Evolutionary conservation across 1,284 basidiomycete genomes (phyloP), one percentile per base, ranked within the genome.

Genomic region (Ustilago sp.): DNA sequence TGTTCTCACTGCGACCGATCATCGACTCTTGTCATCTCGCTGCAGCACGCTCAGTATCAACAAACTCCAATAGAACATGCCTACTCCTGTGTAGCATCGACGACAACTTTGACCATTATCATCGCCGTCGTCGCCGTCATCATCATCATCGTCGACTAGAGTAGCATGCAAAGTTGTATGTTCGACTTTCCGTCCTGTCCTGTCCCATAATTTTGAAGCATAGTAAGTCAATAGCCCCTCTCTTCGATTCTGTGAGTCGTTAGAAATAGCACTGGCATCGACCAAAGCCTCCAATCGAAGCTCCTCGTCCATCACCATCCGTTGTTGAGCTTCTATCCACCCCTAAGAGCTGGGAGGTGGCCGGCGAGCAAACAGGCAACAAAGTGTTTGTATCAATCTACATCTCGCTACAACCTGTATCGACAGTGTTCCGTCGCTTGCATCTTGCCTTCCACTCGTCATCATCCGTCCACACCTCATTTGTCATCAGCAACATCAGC

Each of bases 171-270:
- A 31, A 28, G 8, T 32, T 32, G 28, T 28, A 50, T 28, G 48
- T 32, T 32, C 48, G 6, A 50, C 48, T 50, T 32, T 32, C 11
- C 48, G 31, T 4, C 48, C 13, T 32, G 48, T 23, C n/a, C 45
- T 11, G n/a, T 31, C n/a, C n/a, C n/a, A 28, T 8, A 3, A 23
- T 31, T 48, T 48, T 23, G n/a, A 8, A 8, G 28, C 48, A 32
- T 32, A 50, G 48, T 50, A 50, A 50, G 48, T 50, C 11, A 23
- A 45, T 50, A 28, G 28, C 31, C 13, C 13, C 48, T 50, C 31
- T 15, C 28, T 50, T 32, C 48, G 43, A 45, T 19, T 45, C 11
- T 45, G 43, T 45, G 43, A 45, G 43, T 45, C n/a, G 43, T 45
- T 45, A 8, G n/a, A 31, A 50, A 12, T 17, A 6, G 28, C 8